A percentile compares a stretch with the other conserved stretches of the same genome.
Evolutionary conservation across 345 rosid species (phyloP).

Genomic region (Eucalyptus erythrocorys): DNA sequence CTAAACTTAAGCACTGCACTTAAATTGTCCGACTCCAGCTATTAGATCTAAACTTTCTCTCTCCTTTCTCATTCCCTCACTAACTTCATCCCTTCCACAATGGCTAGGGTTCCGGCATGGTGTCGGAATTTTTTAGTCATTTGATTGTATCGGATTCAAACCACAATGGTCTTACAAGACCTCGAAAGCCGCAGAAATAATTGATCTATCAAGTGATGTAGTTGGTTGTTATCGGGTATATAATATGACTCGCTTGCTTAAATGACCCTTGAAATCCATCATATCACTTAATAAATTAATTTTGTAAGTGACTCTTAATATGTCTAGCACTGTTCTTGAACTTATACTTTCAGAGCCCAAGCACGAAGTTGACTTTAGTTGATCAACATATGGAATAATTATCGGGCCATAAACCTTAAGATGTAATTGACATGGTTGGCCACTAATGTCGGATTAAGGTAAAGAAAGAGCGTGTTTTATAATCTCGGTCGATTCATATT

Average conservation of each 20-base stretch:
- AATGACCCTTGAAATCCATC: accelerated
- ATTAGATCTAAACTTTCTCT: not conserved
- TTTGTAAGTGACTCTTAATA: not conserved
- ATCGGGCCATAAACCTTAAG: not conserved
- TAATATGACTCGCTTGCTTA: not conserved
- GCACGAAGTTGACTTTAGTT: not conserved
- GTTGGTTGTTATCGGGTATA: not conserved
- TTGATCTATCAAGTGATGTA: not conserved
- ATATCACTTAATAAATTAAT: not conserved
- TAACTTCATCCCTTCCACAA: not conserved
- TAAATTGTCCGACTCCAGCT: not conserved
- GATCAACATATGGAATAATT: not conserved
- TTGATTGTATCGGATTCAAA: not conserved
- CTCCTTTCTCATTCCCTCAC: not conserved
- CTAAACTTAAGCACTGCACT: not conserved
- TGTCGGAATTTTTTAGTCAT: not conserved
- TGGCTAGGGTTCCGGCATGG: not conserved
- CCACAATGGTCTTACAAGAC: not conserved
- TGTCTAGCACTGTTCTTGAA: not conserved
- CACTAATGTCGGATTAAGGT: not conserved
- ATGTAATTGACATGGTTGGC: not conserved
- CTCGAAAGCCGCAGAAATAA: not conserved
- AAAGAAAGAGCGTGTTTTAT: not conserved
- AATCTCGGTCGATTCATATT: not conserved
- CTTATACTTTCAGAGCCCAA: not conserved